Evolutionary conservation across 176 grass and related monocot species (phyloP).

Genomic region (Paspalum notatum): DNA sequence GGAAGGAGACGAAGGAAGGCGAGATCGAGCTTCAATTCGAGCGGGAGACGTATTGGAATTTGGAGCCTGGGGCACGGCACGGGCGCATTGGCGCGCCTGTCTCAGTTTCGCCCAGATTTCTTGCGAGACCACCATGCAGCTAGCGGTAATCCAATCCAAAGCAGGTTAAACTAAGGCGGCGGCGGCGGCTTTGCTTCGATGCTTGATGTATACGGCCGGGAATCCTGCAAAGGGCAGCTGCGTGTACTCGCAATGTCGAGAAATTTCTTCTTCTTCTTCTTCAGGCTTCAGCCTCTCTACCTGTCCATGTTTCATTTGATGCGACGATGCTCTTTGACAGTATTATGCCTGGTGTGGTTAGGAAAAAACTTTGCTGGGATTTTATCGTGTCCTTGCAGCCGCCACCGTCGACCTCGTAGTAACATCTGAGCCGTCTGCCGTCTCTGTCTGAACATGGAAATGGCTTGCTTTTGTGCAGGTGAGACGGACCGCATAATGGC

Average conservation of each 20-base stretch:
- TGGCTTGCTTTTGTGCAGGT: not conserved
- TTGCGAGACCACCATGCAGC: not conserved
- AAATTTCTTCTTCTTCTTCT: not conserved
- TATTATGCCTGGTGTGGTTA: too few species aligned
- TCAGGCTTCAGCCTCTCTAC: not conserved
- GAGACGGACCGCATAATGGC: not conserved
- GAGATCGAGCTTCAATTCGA: too few species aligned
- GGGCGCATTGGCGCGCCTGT: not conserved
- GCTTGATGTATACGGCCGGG: not conserved
- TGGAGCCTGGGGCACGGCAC: not conserved
- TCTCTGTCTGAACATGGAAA: not conserved
- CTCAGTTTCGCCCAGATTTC: slow-evolving; percentile 4
- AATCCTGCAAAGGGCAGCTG: not conserved
- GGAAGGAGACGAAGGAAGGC: slow-evolving; percentile 42
- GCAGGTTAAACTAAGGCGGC: slow-evolving; percentile 24
- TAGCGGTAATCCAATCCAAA: slow-evolving; percentile 24
- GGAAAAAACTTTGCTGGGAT: not conserved
- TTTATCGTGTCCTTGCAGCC: not conserved
- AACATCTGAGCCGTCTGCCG: not conserved
- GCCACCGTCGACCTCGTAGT: not conserved
- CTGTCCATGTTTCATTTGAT: slow-evolving; percentile 31
- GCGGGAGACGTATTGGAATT: slow-evolving; percentile 29
- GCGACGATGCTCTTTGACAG: too few species aligned
- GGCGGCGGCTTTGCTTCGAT: not conserved
- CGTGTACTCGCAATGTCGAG: not conserved